A percentile compares a stretch with the other conserved stretches of the same genome.
Evolutionary conservation across 2,329 filamentous ascomycete genomes (phyloP).

Genomic region (Sclerotinia spermophila): DNA sequence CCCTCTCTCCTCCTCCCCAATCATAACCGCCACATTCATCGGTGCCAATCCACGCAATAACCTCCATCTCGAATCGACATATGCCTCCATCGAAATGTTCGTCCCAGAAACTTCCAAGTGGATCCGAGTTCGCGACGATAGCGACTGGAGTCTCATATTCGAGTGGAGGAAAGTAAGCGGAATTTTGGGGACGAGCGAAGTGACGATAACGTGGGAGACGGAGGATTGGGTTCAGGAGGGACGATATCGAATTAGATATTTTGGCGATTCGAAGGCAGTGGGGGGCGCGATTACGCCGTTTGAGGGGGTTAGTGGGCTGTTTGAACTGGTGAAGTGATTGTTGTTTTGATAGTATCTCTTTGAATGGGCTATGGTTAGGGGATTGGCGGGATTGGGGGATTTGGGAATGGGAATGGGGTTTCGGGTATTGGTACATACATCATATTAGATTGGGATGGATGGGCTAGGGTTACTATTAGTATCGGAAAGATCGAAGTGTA

Average conservation of each 20-base stretch:
- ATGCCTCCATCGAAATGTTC: constrained; percentile 68
- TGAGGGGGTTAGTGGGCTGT: constrained; percentile 61
- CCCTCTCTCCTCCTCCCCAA: constrained; percentile 48
- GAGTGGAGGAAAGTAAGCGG: constrained; percentile 71
- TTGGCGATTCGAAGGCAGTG: constrained; percentile 70
- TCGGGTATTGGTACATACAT: not conserved
- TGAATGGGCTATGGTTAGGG: not conserved
- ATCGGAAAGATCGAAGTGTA: not conserved
- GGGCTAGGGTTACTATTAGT: not conserved
- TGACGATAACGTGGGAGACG: constrained; percentile 76
- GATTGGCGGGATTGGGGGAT: not conserved
- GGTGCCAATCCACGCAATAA: constrained; percentile 91
- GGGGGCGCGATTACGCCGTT: constrained; percentile 63
- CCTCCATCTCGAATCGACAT: constrained; percentile 73
- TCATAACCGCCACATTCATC: constrained; percentile 67
- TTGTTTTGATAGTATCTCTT: not conserved
- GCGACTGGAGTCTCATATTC: constrained; percentile 80
- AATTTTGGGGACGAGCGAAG: constrained; percentile 71
- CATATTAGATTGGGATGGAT: not conserved
- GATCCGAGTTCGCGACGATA: constrained; percentile 66
- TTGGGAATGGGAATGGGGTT: not conserved
- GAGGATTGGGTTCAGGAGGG: constrained; percentile 57
- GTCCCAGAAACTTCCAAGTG: constrained; percentile 49
- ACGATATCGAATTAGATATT: constrained; percentile 76
- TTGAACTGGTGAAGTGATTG: constrained; percentile 33